These are phyloP conservation scores for Chrysanthemum seticuspe DNA, from an alignment of 129 eudicot species.

Conservation along the genomic window DNA sequence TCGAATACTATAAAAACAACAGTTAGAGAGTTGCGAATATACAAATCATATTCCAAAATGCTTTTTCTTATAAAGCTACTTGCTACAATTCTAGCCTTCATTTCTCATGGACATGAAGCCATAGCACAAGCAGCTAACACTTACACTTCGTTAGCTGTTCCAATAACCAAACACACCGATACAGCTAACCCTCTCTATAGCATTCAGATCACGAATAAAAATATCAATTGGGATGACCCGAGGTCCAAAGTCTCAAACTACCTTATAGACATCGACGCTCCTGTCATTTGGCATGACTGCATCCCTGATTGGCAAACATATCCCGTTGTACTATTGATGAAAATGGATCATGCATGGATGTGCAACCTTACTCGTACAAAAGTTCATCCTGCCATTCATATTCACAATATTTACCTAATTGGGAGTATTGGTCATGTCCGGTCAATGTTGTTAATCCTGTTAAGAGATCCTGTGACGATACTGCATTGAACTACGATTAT, in stretches of 20 bases:
- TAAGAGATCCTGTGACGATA: conserved; percentile 24
- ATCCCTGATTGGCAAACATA: background rate
- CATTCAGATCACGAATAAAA: too few species aligned
- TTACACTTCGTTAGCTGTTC: background rate
- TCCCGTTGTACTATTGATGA: background rate
- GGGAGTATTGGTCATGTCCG: conserved; percentile 18
- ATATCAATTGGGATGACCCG: too few species aligned
- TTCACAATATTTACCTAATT: background rate
- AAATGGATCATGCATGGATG: too few species aligned
- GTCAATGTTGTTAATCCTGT: conserved; percentile 33
- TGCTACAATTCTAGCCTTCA: background rate
- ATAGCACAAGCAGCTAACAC: background rate
- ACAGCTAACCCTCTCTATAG: background rate
- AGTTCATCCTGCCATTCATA: background rate
- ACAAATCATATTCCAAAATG: background rate
- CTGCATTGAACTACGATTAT: conserved; percentile 18
- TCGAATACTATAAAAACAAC: too few species aligned
- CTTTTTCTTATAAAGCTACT: background rate
- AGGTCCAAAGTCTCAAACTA: too few species aligned
- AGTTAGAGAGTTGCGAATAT: background rate
- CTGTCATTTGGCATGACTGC: background rate
- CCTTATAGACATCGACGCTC: too few species aligned
- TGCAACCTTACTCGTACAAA: background rate
- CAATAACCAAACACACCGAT: background rate
- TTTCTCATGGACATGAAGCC: conserved; percentile 2